Evolutionary conservation across 768 basidiomycete genomes (phyloP), one percentile per base, ranked within the genome.

Genomic region (Russula virescens): DNA sequence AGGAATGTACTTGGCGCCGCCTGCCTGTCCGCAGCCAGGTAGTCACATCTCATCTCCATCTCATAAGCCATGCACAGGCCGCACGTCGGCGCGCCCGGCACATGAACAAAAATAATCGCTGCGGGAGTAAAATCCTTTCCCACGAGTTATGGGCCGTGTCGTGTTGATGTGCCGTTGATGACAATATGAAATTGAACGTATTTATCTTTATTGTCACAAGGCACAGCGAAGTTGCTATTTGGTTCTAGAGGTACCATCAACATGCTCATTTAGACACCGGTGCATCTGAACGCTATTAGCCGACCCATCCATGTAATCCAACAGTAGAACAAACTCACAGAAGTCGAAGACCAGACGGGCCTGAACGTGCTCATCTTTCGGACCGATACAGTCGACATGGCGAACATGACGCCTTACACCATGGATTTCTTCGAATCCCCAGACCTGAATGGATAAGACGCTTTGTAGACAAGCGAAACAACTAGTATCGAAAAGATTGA

Each of bases 311-410:
- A 3, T 49, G 47, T 25, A 11, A 9, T 26, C 55, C 28, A 19
- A 11, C 13, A 42, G 18, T 11, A 50, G 60, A 46, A 23, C 13
- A 43, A 52, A 19, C 67, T 60, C 35, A 68, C 68, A 58, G 50
- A 69, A 70, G 51, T 71, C 70, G 61, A 70, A 71, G 34, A 69
- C 66, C 19, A 71, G 28, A 46, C 70, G 69, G 45, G 57, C 68
- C 45, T 68, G 55, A 45, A 71, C 49, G 42, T 59, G 50, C 52
- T 70, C 67, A 23, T 49, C 47, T 21, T 49, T 54, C 1, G 65
- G 53, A 19, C 62, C 65, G 21, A 53, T 51, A 53, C 68, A 66
- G 34, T 67, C 50, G 35, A 69, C 42, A 16, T 62, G 65, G 38
- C 69, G 66, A 28, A 55, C 59, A 60, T 68, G 42, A 16, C 63